Base-by-base conservation (phyloP, 495 filamentous ascomycete species). In the Hypomontagnella monticulosa region DNA sequence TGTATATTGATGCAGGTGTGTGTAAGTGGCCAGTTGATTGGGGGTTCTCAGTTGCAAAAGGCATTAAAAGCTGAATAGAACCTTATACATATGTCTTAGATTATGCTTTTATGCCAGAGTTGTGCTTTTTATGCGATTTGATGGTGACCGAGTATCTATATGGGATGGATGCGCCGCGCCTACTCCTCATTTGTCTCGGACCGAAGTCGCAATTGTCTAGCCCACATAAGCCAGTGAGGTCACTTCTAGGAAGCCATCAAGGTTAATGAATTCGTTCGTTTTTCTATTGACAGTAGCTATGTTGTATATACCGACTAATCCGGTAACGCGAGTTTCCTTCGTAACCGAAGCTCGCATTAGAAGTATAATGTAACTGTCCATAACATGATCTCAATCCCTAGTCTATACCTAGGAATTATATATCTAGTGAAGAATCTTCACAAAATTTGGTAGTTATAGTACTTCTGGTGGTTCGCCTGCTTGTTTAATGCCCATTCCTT, bases 371-470 rank as follows among this genome's bases (percentile, higher is more conserved):
- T 18, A 36, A 23, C 44, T 46, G 19, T 23, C 34, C 43, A 40
- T 59, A 56, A 23, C 15, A 15, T 18, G 19, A 58, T 32, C 40
- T 27, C 33, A 53, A 40, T 20, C 23, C 30, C 44, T 11, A 30
- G 12, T 3, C 23, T 18, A 6, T 27, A n/a, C 30, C 42, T 27
- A 41, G 8, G 1, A 55, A 36, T 41, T 16, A 38, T n/a, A 40
- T 9, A 52, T 50, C 47, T 53, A 18, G 37, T 54, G 36, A 46
- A 34, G 8, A 27, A 7, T 30, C 49, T 6, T 63, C 20, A 74
- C 57, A 74, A 61, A 40, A 74, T 69, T 63, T 71, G 69, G 56
- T 68, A 66, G 61, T 71, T 66, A 34, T 69, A 74, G 41, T 70
- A 63, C 50, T 74, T 70, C 40, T 74, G 72, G 70, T 73, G 60